Base-by-base conservation (phyloP, 2,329 filamentous ascomycete species). In the Trichoderma gracile region DNA sequence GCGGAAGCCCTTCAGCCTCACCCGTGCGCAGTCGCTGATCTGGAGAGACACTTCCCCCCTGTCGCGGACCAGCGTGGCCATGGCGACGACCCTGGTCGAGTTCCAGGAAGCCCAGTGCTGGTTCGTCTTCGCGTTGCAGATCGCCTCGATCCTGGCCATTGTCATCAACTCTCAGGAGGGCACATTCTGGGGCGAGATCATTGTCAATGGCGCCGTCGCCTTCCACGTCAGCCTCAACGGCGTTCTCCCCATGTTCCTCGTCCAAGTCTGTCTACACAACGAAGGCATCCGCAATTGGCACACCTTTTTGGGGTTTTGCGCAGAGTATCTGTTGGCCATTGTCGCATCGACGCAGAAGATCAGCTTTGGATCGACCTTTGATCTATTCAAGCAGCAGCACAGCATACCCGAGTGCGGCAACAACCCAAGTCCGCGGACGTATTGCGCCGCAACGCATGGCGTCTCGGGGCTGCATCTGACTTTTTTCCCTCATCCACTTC, bases 261-360 rank as follows among this genome's bases (percentile, higher is more conserved):
- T 77, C 5, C 76, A 78, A 68, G 67, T 78, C 5, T 77, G 75
- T 63, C 70, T 78, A 40, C 76, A 78, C 63, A 73, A 77, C 52
- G 76, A 78, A 52, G 76, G 76, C 15, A 78, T 78, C 43, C 74
- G 75, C 33, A 78, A 77, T 61, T 78, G 76, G 76, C 76, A 78
- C 46, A 78, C 76, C 1, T 78, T 78, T 56, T 59, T 78, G 8
- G 76, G 76, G n/a, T 78, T 78, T 69, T 72, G 74, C 19, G 72
- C 74, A 60, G 76, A 78, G 59, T 78, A 78, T 54, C 53, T 78
- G 5, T 72, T 78, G 2, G 76, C 76, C 43, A 72, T 77, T 56
- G 69, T 78, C n/a, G 75, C 76, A 12, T 72, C 76, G 3, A 75
- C 73, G 14, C 76, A 78, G 59, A 75, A 73, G 63, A 71, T 78